These are phyloP conservation scores for Lecanicillium sp. DNA, from an alignment of 2,329 filamentous ascomycete genomes.

Conservation along the genomic window DNA sequence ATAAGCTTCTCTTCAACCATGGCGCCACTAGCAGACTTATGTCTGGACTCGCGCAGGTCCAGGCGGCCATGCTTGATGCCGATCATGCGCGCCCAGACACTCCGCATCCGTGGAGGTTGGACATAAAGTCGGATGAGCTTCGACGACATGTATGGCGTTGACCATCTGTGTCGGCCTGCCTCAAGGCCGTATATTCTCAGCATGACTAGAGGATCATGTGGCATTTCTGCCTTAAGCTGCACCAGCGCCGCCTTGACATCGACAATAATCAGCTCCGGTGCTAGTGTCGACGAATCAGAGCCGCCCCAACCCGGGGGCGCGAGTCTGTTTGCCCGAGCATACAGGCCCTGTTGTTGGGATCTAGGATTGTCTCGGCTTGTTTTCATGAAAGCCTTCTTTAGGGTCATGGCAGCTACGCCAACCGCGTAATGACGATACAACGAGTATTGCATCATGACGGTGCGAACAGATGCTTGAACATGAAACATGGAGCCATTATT, in stretches of 20 bases:
- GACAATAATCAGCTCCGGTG: slow-evolving; percentile 65
- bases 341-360: slow-evolving; percentile 22
- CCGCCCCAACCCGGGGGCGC: slow-evolving; percentile 27
- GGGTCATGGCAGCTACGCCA: slow-evolving; percentile 69
- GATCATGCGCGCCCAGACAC: slow-evolving; percentile 78
- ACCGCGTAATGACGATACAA: slow-evolving; percentile 89
- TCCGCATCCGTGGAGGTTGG: slow-evolving; percentile 73
- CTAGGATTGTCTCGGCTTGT: slow-evolving; percentile 35
- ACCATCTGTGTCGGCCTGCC: slow-evolving; percentile 79
- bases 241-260: slow-evolving; percentile 77
- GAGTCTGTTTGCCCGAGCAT: slow-evolving; percentile 22
- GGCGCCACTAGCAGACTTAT: slow-evolving; percentile 52
- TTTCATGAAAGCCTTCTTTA: slow-evolving; percentile 61
- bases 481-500: slow-evolving; percentile 82
- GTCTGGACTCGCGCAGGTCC: slow-evolving; percentile 70
- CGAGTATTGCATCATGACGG: slow-evolving; percentile 79
- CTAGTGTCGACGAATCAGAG: slow-evolving; percentile 23
- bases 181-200: slow-evolving; percentile 79
- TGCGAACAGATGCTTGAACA: slow-evolving; percentile 72
- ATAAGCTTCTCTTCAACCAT: slow-evolving; percentile 70
- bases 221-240: slow-evolving; percentile 84
- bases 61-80: slow-evolving; percentile 75
- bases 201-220: slow-evolving; percentile 85
- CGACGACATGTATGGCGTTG: slow-evolving; percentile 70
- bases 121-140: slow-evolving; percentile 80